Evolutionary conservation across 2,329 filamentous ascomycete genomes (phyloP).

Genomic region (Microthyrium microscopicum): DNA sequence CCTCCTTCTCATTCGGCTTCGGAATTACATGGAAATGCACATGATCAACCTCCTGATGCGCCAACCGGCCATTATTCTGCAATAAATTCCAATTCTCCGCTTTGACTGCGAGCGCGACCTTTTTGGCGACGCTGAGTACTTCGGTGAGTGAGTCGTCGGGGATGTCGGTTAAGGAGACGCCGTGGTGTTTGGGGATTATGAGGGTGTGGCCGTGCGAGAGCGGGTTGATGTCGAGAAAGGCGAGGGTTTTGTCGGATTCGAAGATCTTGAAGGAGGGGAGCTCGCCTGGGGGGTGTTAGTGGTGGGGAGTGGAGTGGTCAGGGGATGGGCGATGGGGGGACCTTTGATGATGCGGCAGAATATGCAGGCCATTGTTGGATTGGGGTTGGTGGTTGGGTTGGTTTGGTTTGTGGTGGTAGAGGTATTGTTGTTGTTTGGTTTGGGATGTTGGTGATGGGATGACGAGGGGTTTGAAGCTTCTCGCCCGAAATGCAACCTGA

Average conservation of each 20-base stretch:
- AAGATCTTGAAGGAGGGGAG: constrained; percentile 95
- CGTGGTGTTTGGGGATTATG: constrained; percentile 90
- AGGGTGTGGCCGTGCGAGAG: constrained; percentile 80
- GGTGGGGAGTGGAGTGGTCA: neutral
- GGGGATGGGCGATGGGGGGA: constrained; percentile 16
- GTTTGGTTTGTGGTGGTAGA: neutral
- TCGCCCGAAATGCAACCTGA: too few species aligned
- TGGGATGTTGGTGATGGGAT: too few species aligned
- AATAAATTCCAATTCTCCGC: constrained; percentile 78
- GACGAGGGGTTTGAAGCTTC: too few species aligned
- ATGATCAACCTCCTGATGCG: constrained; percentile 86
- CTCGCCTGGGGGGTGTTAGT: constrained; percentile 44
- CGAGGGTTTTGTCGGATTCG: constrained; percentile 82
- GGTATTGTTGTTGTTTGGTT: too few species aligned
- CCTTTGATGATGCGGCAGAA: constrained; percentile 99
- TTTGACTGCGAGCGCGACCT: constrained; percentile 60
- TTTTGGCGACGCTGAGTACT: constrained; percentile 75
- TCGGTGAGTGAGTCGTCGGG: constrained; percentile 76
- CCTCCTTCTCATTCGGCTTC: constrained; percentile 73
- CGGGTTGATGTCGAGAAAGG: constrained; percentile 92
- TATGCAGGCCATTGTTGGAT: constrained; percentile 45
- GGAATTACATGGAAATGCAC: constrained; percentile 98
- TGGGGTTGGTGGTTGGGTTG: neutral
- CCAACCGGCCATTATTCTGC: constrained; percentile 86
- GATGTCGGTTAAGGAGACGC: constrained; percentile 79